Percentiles rank a stretch among this genome's conserved stretches.
phyloP scores from a whole-genome alignment of 495 filamentous ascomycete species.

The Aspergillus affinis region DNA sequence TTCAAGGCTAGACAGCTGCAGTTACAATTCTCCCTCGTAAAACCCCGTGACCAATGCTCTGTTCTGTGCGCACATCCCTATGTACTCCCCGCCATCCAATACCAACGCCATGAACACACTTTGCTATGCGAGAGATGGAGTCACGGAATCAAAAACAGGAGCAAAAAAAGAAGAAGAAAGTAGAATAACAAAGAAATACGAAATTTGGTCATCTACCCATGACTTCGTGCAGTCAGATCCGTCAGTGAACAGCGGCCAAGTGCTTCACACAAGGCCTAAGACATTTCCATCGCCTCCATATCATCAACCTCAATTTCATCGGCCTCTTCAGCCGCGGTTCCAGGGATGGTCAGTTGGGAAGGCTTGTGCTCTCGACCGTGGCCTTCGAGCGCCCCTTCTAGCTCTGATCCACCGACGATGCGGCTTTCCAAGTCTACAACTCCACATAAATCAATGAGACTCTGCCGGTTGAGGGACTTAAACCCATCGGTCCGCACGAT shows the following conservation, averaged over 20 bases:
- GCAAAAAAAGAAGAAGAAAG: background rate
- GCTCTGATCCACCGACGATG: conserved; percentile 77
- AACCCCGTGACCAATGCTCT: background rate
- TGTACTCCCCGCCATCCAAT: too few relatives aligned
- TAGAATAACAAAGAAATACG: background rate
- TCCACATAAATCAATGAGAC: conserved; percentile 86
- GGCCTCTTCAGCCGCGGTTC: conserved; percentile 54
- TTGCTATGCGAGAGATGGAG: background rate
- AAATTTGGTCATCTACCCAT: background rate
- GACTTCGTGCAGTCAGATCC: background rate
- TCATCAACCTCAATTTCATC: conserved; percentile 69
- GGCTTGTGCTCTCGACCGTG: conserved; percentile 40
- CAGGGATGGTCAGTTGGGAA: conserved; percentile 49
- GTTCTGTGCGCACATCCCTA: background rate
- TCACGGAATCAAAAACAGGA: background rate
- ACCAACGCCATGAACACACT: background rate
- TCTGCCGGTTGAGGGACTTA: conserved; percentile 69
- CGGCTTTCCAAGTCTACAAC: conserved; percentile 89
- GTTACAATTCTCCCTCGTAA: background rate
- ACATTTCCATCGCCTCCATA: conserved; percentile 67
- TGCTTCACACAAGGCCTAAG: conserved; percentile 26
- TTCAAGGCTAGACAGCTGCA: background rate
- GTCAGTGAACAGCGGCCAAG: background rate
- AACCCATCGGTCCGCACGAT: conserved; percentile 88
- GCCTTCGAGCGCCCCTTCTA: conserved; percentile 70